These are phyloP conservation scores for Gynochthodes officinalis DNA, from an alignment of 257 asterid species.

Conservation along the genomic window DNA sequence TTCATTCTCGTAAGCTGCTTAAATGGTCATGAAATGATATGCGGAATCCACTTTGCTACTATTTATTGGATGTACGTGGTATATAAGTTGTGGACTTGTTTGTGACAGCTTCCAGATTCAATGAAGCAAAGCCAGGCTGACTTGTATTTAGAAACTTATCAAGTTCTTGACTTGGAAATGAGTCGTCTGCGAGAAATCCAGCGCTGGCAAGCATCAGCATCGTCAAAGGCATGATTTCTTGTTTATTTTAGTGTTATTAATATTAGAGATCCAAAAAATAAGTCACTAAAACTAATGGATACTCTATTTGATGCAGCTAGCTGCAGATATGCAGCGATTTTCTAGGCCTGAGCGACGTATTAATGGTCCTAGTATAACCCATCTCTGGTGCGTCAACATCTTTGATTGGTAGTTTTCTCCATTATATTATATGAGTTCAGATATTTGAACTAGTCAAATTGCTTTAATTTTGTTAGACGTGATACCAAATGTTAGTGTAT, in stretches of 20 bases:
- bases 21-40: not conserved
- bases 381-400: constrained; percentile 69
- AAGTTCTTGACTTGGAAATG: constrained; percentile 97
- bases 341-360: constrained; percentile 97
- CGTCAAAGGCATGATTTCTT: constrained; percentile 64
- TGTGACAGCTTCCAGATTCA: constrained; percentile 90
- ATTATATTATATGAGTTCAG: not conserved
- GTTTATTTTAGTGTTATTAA: constrained; percentile 12
- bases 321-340: constrained; percentile 98
- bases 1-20: not conserved
- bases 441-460: not conserved
- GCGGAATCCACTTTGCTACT: not conserved
- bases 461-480: not conserved
- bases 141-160: constrained; percentile 91
- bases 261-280: constrained; percentile 4
- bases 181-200: constrained; percentile 98
- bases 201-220: constrained; percentile 96
- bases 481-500: not conserved
- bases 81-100: not conserved
- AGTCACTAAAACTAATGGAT: constrained; percentile 23
- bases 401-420: constrained; percentile 4
- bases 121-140: constrained; percentile 98
- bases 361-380: constrained; percentile 97
- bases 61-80: not conserved
- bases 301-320: constrained; percentile 64